phyloP scores from a whole-genome alignment of 495 filamentous ascomycete species.

The Durotheca rogersii region DNA sequence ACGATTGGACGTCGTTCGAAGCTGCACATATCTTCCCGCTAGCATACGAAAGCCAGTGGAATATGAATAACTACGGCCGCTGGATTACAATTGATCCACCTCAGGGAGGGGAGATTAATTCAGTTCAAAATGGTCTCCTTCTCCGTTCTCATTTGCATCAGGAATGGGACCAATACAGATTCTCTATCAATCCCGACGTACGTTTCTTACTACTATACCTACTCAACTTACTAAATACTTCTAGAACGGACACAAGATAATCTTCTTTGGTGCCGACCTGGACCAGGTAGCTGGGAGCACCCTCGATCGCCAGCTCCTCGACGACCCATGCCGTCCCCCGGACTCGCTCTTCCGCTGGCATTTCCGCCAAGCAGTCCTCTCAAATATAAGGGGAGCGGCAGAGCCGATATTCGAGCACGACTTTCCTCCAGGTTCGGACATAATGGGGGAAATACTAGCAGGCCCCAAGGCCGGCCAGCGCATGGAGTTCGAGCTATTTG shows the following conservation, averaged over 20 bases:
- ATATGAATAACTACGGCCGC: slow-evolving; percentile 23
- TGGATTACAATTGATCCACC: slow-evolving; percentile 36
- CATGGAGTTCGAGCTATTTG: slow-evolving; percentile 37
- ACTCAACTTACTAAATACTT: slow-evolving; percentile 1
- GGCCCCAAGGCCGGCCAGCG: neutral
- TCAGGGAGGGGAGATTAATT: neutral
- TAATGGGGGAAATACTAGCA: slow-evolving; percentile 39
- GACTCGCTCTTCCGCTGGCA: slow-evolving; percentile 46
- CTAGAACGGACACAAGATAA: neutral
- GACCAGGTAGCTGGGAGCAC: neutral
- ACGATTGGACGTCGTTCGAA: too few species aligned
- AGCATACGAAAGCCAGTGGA: slow-evolving; percentile 36
- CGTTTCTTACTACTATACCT: slow-evolving; percentile 24
- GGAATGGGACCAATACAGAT: neutral
- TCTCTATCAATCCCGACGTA: slow-evolving; percentile 42
- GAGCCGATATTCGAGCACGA: slow-evolving; percentile 45
- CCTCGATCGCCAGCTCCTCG: slow-evolving; percentile 27
- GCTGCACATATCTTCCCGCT: slow-evolving; percentile 43
- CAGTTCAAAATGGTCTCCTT: neutral
- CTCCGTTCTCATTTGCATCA: neutral
- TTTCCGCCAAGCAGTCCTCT: slow-evolving; percentile 40
- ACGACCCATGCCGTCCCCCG: slow-evolving; percentile 36
- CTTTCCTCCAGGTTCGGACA: slow-evolving; percentile 44
- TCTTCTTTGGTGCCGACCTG: neutral
- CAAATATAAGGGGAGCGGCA: neutral